Evolutionary conservation across 1,284 basidiomycete genomes (phyloP).

Genomic region (Cutaneotrichosporon sp.): DNA sequence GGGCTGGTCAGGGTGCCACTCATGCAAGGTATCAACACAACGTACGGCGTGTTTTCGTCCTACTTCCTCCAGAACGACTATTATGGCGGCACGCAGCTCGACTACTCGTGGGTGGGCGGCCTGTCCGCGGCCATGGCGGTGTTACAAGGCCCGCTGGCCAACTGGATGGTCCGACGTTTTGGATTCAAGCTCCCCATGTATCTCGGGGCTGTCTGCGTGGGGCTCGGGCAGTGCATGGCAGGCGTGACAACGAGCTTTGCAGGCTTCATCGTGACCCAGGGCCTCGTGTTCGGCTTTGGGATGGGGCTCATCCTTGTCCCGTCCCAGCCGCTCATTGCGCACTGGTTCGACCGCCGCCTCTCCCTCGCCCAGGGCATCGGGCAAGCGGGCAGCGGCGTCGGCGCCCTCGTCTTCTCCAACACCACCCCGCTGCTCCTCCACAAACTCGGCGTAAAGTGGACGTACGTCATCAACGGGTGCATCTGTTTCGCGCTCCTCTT

Average conservation of each 20-base stretch:
- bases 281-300: slow-evolving; percentile 38
- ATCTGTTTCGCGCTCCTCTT: slow-evolving; percentile 43
- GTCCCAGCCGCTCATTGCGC: slow-evolving; percentile 40
- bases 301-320: slow-evolving; percentile 37
- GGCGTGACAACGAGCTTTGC: slow-evolving; percentile 30
- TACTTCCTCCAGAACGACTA: slow-evolving; percentile 49
- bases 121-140: slow-evolving; percentile 44
- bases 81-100: slow-evolving; percentile 45
- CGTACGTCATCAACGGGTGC: slow-evolving; percentile 46
- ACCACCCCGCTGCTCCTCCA: slow-evolving; percentile 41
- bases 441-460: slow-evolving; percentile 38
- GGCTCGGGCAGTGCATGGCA: slow-evolving; percentile 34
- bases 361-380: slow-evolving; percentile 41
- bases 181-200: slow-evolving; percentile 43
- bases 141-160: slow-evolving; percentile 44
- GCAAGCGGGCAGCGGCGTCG: slow-evolving; percentile 42
- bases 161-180: slow-evolving; percentile 36
- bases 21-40: slow-evolving; percentile 47
- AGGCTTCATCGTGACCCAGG: slow-evolving; percentile 36
- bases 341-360: slow-evolving; percentile 45
- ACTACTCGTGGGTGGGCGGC: slow-evolving; percentile 51
- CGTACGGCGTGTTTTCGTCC: slow-evolving; percentile 50
- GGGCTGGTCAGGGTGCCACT: not conserved
- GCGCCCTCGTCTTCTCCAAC: slow-evolving; percentile 43
- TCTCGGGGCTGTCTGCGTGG: slow-evolving; percentile 29